Evolutionary conservation across 1,139 yeast species (phyloP).

Genomic region (Kazachstania sp.): DNA sequence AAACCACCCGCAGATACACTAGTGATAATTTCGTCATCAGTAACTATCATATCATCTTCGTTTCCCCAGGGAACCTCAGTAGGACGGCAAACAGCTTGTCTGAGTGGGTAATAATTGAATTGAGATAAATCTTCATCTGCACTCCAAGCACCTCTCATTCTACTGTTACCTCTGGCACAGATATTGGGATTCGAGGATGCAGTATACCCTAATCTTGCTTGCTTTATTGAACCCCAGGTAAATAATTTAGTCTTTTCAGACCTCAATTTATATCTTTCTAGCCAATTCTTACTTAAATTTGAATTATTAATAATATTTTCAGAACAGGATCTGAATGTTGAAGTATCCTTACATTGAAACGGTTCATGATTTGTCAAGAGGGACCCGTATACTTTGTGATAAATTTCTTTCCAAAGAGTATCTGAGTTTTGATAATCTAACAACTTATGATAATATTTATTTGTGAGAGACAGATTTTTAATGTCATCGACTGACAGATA

Average conservation of each 20-base stretch:
- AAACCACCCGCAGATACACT: conserved; percentile 58
- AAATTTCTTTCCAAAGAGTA: conserved; percentile 41
- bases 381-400: conserved; percentile 42
- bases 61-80: conserved; percentile 33
- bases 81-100: conserved; percentile 38
- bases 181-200: conserved; percentile 30
- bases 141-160: conserved; percentile 9
- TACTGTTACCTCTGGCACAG: neutral
- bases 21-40: conserved; percentile 33
- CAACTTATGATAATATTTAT: conserved; percentile 29
- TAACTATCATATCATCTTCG: conserved; percentile 15
- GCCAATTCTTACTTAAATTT: conserved; percentile 39
- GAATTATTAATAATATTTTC: conserved; percentile 27
- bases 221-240: conserved; percentile 55
- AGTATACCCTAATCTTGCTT: conserved; percentile 52
- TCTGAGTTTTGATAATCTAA: conserved; percentile 33
- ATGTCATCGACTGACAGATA: conserved; percentile 41
- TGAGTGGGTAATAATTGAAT: neutral
- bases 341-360: conserved; percentile 24
- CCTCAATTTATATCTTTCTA: conserved; percentile 40
- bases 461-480: conserved; percentile 39
- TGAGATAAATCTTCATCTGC: conserved; percentile 18
- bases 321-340: conserved; percentile 22
- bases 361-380: conserved; percentile 35
- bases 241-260: conserved; percentile 38